Conservation (phyloP, 805 yeast species). For the Diddensiella transvaalensis region DNA sequence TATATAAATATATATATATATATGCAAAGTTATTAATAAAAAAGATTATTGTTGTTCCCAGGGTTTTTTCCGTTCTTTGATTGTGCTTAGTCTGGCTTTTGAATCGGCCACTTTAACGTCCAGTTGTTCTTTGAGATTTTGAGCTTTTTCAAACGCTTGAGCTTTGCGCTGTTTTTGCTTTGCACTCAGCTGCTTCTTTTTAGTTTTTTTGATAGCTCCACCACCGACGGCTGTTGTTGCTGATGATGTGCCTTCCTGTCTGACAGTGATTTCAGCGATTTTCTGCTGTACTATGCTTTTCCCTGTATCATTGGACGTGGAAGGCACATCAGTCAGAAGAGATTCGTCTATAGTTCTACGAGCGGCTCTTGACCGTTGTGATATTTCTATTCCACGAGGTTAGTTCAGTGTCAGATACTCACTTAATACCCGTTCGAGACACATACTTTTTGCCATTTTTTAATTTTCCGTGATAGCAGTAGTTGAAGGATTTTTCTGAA, state of each 20-base stretch:
- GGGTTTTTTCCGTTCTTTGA: conserved; percentile 23
- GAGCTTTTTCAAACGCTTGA: conserved; percentile 21
- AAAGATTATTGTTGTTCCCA: conserved; percentile 2
- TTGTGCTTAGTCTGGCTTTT: conserved; percentile 24
- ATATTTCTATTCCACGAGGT: neutral
- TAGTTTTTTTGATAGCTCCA: conserved; percentile 3
- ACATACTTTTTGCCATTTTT: neutral
- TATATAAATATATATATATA: neutral
- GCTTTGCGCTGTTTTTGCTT: conserved; percentile 21
- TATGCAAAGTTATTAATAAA: neutral
- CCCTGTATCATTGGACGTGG: conserved; percentile 12
- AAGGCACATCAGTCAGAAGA: neutral
- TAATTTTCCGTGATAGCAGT: too few relatives aligned
- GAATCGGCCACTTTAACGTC: conserved; percentile 30
- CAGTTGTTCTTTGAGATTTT: conserved; percentile 26
- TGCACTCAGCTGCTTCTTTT: conserved; percentile 16
- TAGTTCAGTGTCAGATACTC: too few relatives aligned
- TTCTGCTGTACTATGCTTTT: conserved; percentile 26
- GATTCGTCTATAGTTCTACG: neutral
- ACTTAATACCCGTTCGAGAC: too few relatives aligned
- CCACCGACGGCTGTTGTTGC: neutral
- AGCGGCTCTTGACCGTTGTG: neutral
- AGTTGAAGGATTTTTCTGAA: too few relatives aligned
- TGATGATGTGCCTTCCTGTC: conserved; percentile 14
- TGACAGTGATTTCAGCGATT: conserved; percentile 26